Evolutionary conservation across 2,329 filamentous ascomycete species (phyloP), one percentile per base, ranked within the genome.

Genomic region (Annulohypoxylon truncatum): DNA sequence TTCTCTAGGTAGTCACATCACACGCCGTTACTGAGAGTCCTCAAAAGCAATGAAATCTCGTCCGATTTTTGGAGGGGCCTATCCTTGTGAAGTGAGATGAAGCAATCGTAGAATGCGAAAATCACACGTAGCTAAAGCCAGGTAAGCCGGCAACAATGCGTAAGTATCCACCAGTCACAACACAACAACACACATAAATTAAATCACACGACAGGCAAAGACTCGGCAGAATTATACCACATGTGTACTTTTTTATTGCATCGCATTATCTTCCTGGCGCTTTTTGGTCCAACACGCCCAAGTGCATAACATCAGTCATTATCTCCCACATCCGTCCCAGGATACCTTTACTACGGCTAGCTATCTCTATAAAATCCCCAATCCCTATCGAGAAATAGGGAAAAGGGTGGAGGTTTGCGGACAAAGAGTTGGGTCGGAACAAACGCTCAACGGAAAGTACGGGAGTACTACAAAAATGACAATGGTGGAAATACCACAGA

Each of bases 211-310:
- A 13, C 4, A n/a, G 9, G 6, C 9, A 22, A 24, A 22, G 42
- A 46, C 42, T 26, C 18, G 40, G 20, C 10, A 46, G 42, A 26
- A 26, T n/a, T 26, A 24, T 26, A 46, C 42, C 20, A 13, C 44
- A 28, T 56, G n/a, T 58, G 31, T 60, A 33, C 50, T 52, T 62
- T 64, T 59, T 58, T 61, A 57, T 60, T 62, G 51, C 57, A 67
- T 67, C 61, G 53, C 53, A 67, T 69, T 67, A 67, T 62, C 42
- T 54, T 61, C 61, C 57, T 31, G 50, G 64, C 61, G 67, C n/a
- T 54, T 50, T 66, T 42, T 42, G 50, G 44, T 48, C 48, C 54
- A 48, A 26, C 48, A 61, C 66, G 63, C 60, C 60, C 38, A 35
- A 53, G 24, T 61, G 46, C 52, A 47, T 59, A 35, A 24, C 52